phyloP scores from a whole-genome alignment of 129 eudicot species.

The Ambrosia trifida region DNA sequence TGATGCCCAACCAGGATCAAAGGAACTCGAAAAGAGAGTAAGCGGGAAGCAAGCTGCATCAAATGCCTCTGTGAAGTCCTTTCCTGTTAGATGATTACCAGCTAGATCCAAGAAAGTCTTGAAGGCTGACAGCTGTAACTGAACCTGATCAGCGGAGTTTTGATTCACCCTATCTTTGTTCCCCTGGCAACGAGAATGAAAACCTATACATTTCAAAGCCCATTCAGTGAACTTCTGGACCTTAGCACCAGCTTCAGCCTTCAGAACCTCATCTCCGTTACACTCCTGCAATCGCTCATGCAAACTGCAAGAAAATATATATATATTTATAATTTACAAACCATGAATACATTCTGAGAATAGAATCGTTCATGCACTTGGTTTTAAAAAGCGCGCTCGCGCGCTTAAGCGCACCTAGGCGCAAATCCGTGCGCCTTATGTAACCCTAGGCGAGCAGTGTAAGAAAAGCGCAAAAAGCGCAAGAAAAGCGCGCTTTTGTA shows the following conservation, averaged over 20 bases:
- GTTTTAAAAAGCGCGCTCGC: too few species aligned
- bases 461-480: too few species aligned
- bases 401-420: too few species aligned
- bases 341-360: not conserved
- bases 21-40: slow-evolving; percentile 90
- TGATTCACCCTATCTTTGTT: slow-evolving; percentile 66
- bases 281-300: slow-evolving; percentile 95
- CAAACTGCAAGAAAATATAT: slow-evolving; percentile 46
- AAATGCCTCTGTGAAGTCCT: slow-evolving; percentile 96
- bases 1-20: slow-evolving; percentile 97
- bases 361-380: slow-evolving; percentile 2
- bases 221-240: slow-evolving; percentile 98
- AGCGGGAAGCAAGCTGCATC: slow-evolving; percentile 99
- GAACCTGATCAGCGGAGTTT: slow-evolving; percentile 77
- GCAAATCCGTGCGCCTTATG: too few species aligned
- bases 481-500: too few species aligned
- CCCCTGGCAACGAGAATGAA: slow-evolving; percentile 88
- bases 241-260: slow-evolving; percentile 96
- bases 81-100: slow-evolving; percentile 77
- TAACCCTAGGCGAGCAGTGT: too few species aligned
- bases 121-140: slow-evolving; percentile 85
- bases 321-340: not conserved
- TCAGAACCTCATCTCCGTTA: slow-evolving; percentile 91
- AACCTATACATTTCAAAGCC: slow-evolving; percentile 98
- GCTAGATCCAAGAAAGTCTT: slow-evolving; percentile 90